These are phyloP conservation scores for Apiospora malaysiana DNA, from an alignment of 2,329 filamentous ascomycete species.

Conservation along the genomic window DNA sequence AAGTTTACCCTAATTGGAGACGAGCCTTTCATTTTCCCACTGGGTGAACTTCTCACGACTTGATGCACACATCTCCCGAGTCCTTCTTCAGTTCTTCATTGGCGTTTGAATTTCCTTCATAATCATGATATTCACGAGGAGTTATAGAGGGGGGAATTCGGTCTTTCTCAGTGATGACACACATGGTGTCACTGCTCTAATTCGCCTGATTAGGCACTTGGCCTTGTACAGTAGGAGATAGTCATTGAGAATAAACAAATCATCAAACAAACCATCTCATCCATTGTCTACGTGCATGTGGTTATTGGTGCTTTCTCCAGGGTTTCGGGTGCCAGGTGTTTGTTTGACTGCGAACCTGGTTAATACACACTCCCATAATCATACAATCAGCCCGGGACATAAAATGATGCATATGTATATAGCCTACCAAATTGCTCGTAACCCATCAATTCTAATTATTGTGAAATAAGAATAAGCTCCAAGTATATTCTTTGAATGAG, in stretches of 20 bases:
- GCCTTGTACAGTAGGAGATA: background rate
- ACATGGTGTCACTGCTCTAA: background rate
- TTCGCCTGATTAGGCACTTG: background rate
- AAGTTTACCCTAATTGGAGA: background rate
- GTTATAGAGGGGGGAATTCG: background rate
- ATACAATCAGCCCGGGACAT: too few relatives aligned
- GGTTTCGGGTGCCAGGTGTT: too few relatives aligned
- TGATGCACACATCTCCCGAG: background rate
- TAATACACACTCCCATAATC: too few relatives aligned
- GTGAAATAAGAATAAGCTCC: too few relatives aligned
- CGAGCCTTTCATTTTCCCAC: background rate
- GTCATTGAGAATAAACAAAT: background rate
- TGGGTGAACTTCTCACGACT: background rate
- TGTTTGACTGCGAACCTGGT: too few relatives aligned
- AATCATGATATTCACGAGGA: background rate
- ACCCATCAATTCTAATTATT: too few relatives aligned
- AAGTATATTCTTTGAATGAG: background rate
- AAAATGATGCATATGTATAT: too few relatives aligned
- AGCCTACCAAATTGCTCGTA: too few relatives aligned
- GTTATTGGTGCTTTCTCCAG: background rate
- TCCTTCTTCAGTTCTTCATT: background rate
- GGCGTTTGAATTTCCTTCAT: constrained; percentile 9
- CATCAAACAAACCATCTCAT: too few relatives aligned
- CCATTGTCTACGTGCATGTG: too few relatives aligned
- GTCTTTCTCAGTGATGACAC: background rate